Evolutionary conservation across 257 asterid genomes (phyloP).

Genomic region (Salvia hispanica): DNA sequence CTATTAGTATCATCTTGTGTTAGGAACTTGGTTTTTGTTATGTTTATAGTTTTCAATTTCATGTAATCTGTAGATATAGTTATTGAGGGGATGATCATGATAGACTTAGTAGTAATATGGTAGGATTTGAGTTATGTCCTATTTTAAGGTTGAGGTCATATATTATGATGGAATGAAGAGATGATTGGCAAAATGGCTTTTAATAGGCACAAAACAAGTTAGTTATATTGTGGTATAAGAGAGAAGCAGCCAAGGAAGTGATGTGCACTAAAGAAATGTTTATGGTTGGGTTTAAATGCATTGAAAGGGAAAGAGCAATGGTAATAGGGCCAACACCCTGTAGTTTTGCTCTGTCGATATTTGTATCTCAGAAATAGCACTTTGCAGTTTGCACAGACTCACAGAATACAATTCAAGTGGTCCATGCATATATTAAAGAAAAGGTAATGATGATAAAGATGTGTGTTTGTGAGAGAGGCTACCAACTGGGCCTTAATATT

Average conservation of each 20-base stretch:
- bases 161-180: too few relatives aligned
- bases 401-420: neutral
- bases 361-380: neutral
- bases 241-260: neutral
- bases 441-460: too few relatives aligned
- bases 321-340: too few relatives aligned
- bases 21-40: slow-evolving; percentile 26
- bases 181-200: too few relatives aligned
- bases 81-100: too few relatives aligned
- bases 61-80: neutral
- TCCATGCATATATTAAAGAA: neutral
- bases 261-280: neutral
- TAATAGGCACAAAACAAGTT: neutral
- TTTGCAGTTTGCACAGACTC: neutral
- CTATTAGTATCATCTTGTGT: neutral
- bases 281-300: neutral
- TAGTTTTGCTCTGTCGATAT: neutral
- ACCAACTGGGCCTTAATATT: too few relatives aligned
- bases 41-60: slow-evolving; percentile 29
- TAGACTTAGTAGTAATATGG: too few relatives aligned
- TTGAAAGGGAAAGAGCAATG: neutral
- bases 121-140: too few relatives aligned
- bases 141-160: too few relatives aligned
- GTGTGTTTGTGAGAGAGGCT: too few relatives aligned
- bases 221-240: neutral